Conservation (phyloP, 345 rosid species). For the Ceriops zippeliana region DNA sequence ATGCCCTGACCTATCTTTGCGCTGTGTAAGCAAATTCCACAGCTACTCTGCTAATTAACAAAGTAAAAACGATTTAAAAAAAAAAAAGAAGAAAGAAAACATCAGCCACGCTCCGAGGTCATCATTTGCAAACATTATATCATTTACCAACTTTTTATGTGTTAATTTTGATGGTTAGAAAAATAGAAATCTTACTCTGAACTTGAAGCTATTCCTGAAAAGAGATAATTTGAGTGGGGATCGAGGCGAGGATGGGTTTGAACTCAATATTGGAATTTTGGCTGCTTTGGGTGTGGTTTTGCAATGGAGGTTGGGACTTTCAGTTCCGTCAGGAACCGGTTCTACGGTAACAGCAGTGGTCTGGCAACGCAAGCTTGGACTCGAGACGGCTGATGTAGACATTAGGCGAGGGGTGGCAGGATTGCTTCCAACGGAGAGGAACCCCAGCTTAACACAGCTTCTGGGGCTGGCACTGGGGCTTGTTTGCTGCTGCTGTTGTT, state of each 20-base stretch:
- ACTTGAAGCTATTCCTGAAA: conserved; percentile 33
- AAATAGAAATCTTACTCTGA: conserved; percentile 17
- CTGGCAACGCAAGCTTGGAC: conserved; percentile 49
- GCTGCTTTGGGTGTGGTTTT: conserved; percentile 14
- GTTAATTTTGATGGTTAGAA: too few species aligned
- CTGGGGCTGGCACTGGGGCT: conserved; percentile 41
- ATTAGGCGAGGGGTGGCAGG: conserved; percentile 56
- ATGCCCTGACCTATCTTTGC: conserved; percentile 34
- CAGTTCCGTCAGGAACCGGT: conserved; percentile 22
- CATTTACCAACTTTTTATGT: background rate
- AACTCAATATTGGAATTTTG: conserved; percentile 11
- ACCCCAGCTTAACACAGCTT: conserved; percentile 51
- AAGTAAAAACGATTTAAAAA: background rate
- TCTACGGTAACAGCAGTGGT: conserved; percentile 20
- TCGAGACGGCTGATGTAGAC: conserved; percentile 13
- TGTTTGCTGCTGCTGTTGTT: conserved; percentile 22
- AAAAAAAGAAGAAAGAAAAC: too few species aligned
- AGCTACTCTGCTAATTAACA: conserved; percentile 24
- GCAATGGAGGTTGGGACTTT: conserved; percentile 22
- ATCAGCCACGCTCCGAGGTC: background rate
- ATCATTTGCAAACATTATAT: background rate
- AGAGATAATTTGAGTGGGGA: conserved; percentile 30
- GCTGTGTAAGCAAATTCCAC: conserved; percentile 33
- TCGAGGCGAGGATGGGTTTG: conserved; percentile 29
- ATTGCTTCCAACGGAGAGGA: conserved; percentile 57